These are phyloP conservation scores for Stemphylium beticola DNA, from an alignment of 2,329 filamentous ascomycete genomes.

Conservation along the genomic window DNA sequence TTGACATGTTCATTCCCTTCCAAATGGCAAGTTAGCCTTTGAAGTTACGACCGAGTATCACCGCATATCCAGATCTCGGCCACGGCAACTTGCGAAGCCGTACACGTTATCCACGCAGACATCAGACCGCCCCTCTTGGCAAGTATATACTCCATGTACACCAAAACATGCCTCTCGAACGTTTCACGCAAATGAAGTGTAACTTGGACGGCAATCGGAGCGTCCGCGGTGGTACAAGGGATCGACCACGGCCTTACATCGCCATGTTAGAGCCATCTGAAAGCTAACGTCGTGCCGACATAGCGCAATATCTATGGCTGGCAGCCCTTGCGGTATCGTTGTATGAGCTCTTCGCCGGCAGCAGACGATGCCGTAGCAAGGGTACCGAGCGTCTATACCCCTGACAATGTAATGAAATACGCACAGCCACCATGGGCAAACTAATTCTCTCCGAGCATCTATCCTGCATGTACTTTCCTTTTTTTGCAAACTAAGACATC, in stretches of 20 bases:
- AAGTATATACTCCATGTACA: not conserved
- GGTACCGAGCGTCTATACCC: not conserved
- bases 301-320: constrained; percentile 7
- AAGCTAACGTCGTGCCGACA: constrained; percentile 7
- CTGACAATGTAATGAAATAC: not conserved
- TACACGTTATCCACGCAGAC: not conserved
- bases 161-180: constrained; percentile 1
- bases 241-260: not conserved
- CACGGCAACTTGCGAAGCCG: constrained; percentile 3
- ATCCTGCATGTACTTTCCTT: too few species aligned
- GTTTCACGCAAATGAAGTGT: constrained; percentile 9
- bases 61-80: not conserved
- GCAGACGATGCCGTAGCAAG: not conserved
- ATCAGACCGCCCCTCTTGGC: not conserved
- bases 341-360: too few species aligned
- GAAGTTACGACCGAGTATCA: not conserved
- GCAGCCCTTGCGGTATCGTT: not conserved
- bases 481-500: too few species aligned
- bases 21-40: not conserved
- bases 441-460: too few species aligned
- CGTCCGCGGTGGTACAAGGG: constrained; percentile 9
- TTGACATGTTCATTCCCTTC: not conserved
- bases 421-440: too few species aligned
- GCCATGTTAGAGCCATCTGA: not conserved
- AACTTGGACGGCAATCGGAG: constrained; percentile 3